phyloP scores from a whole-genome alignment of 352 stramenopile genomes.

The Globisporangium camurandrum region DNA sequence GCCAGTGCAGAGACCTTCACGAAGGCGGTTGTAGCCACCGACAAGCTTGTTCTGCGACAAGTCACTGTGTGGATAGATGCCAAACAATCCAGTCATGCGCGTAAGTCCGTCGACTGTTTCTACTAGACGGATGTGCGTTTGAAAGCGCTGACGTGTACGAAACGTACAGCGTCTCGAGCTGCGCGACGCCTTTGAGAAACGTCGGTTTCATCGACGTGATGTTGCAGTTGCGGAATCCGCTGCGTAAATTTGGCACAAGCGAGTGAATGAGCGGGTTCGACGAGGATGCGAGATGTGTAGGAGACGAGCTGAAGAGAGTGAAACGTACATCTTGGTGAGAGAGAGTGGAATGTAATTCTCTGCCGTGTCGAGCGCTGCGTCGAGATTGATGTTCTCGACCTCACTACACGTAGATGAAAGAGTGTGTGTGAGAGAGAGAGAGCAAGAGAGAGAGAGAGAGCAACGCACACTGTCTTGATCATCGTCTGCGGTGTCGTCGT shows the following conservation, averaged over 20 bases:
- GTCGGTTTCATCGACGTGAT: constrained; percentile 29
- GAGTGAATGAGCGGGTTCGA: neutral
- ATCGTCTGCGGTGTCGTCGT: constrained; percentile 25
- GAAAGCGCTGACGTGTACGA: neutral
- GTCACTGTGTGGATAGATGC: constrained; percentile 12
- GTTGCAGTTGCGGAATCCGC: constrained; percentile 30
- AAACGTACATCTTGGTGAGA: constrained; percentile 32
- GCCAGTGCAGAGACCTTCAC: constrained; percentile 36
- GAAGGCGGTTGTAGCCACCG: constrained; percentile 36
- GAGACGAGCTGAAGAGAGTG: neutral
- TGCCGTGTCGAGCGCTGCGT: constrained; percentile 19
- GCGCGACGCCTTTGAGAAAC: constrained; percentile 35
- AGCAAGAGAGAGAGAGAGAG: constrained; percentile 1
- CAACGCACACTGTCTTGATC: constrained; percentile 28
- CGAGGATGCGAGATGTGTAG: neutral
- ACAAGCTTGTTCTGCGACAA: constrained; percentile 40
- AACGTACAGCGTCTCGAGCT: constrained; percentile 29
- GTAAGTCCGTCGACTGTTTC: neutral
- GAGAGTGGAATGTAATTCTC: constrained; percentile 37
- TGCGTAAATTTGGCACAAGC: neutral
- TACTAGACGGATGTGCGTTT: neutral
- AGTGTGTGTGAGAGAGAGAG: no score
- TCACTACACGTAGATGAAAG: constrained; percentile 16
- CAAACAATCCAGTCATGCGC: neutral
- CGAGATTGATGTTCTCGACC: constrained; percentile 35